Evolutionary conservation across 768 basidiomycete genomes (phyloP).

Genomic region (Hypholoma sublateritium): DNA sequence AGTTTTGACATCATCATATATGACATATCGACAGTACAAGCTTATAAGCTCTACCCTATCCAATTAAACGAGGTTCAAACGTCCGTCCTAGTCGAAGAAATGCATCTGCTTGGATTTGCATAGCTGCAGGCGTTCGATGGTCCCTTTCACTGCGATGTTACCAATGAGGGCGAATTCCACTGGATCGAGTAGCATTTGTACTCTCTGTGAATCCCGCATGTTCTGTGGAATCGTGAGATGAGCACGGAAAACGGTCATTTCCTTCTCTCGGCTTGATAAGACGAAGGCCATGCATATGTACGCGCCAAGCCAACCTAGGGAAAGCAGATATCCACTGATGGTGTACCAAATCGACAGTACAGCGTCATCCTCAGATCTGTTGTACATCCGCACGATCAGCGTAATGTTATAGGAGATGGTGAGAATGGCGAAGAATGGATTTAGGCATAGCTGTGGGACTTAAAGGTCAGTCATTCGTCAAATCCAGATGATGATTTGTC

Average conservation of each 20-base stretch:
- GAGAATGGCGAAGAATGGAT: slow-evolving; percentile 23
- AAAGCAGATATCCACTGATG: slow-evolving; percentile 22
- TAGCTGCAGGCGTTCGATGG: slow-evolving; percentile 12
- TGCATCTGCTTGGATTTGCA: neutral
- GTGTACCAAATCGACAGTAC: slow-evolving; percentile 12
- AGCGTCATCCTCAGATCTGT: slow-evolving; percentile 13
- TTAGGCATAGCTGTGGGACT: slow-evolving; percentile 18
- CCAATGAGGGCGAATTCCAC: slow-evolving; percentile 19
- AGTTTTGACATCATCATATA: too few relatives aligned
- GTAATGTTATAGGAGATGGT: slow-evolving; percentile 23
- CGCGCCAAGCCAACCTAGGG: slow-evolving; percentile 24
- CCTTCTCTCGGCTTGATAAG: slow-evolving; percentile 14
- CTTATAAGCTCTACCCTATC: too few relatives aligned
- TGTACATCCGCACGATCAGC: slow-evolving; percentile 18
- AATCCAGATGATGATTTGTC: neutral
- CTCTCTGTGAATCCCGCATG: slow-evolving; percentile 13
- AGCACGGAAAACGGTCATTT: slow-evolving; percentile 12
- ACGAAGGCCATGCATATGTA: slow-evolving; percentile 27
- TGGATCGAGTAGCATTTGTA: slow-evolving; percentile 24
- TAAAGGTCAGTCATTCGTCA: too few relatives aligned
- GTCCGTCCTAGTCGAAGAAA: neutral
- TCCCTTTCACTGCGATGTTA: slow-evolving; percentile 22
- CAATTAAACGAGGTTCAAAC: neutral
- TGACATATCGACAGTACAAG: too few relatives aligned
- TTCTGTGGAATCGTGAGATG: slow-evolving; percentile 15